Base-by-base conservation (phyloP, 495 filamentous ascomycete genomes). In the Stereocaulon alpinum region DNA sequence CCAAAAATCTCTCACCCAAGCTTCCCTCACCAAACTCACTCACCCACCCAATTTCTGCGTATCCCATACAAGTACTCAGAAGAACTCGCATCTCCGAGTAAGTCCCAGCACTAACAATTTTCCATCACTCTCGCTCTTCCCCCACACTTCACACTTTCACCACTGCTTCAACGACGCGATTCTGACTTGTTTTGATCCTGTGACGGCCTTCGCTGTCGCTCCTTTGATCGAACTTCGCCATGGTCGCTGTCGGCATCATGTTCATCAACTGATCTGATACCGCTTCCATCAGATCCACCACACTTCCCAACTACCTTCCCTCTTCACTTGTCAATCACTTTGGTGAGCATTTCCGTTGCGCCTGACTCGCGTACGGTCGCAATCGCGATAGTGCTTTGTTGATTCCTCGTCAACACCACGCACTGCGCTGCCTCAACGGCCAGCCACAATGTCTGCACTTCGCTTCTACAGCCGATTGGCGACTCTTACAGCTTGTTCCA, bases 1-100 rank as follows among this genome's bases (percentile, higher is more conserved):
- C 68, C 68, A 72, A 74, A 77, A 77, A 70, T 74, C 77, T 71
- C 78, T 74, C 80, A 80, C 80, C 83, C 79, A 82, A 82, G 75
- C 74, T 72, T 75, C 72, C 72, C 77, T 74, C 77, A 74, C 70
- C 75, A 73, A 75, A 77, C 75, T 77, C 77, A 76, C 71, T 69
- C 49, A 52, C 72, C 73, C 75, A 72, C 75, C 76, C 71, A 74
- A 62, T 51, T 56, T 45, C 55, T 55, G 69, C 73, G 37, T 58
- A 50, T 44, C 66, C 47, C 60, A 56, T 70, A 66, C 66, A 66
- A 62, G 58, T 63, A 58, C 56, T 63, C 53, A 66, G 53, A 48
- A 63, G 24, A 58, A 63, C 61, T 61, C 64, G 44, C 58, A 59
- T 61, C 58, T 56, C 55, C 12, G 34, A 61, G 64, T 66, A 66